phyloP scores from a whole-genome alignment of 768 basidiomycete species.

The Tricholoma bakamatsutake region DNA sequence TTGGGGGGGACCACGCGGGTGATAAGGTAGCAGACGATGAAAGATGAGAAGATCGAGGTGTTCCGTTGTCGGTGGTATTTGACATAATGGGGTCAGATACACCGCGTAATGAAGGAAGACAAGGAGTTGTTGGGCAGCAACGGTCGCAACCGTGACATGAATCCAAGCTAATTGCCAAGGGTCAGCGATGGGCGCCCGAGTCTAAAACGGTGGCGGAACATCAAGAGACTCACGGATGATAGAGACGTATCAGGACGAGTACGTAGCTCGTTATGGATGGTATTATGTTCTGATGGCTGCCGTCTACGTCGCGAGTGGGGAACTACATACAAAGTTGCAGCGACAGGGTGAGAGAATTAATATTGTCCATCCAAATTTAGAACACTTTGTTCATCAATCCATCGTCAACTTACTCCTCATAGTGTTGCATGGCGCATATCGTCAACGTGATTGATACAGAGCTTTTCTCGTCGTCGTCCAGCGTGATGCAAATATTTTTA shows the following conservation, averaged over 20 bases:
- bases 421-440: too few species aligned
- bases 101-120: background rate
- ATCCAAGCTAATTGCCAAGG: background rate
- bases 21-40: conserved; percentile 24
- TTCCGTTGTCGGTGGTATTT: conserved; percentile 18
- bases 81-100: conserved; percentile 18
- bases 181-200: background rate
- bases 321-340: too few species aligned
- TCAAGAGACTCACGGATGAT: conserved; percentile 2
- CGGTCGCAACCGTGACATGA: background rate
- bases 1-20: conserved; percentile 58
- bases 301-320: background rate
- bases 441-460: too few species aligned
- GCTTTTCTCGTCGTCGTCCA: background rate
- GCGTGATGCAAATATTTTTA: background rate
- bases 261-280: background rate
- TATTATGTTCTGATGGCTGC: background rate
- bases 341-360: conserved; percentile 1
- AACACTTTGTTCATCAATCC: background rate
- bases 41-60: conserved; percentile 20
- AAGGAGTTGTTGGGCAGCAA: background rate
- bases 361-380: background rate
- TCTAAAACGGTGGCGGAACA: too few species aligned
- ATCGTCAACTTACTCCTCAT: too few species aligned
- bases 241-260: background rate